These are phyloP conservation scores for Exophiala dermatitidis DNA, from an alignment of 2,329 filamentous ascomycete species.

Conservation along the genomic window DNA sequence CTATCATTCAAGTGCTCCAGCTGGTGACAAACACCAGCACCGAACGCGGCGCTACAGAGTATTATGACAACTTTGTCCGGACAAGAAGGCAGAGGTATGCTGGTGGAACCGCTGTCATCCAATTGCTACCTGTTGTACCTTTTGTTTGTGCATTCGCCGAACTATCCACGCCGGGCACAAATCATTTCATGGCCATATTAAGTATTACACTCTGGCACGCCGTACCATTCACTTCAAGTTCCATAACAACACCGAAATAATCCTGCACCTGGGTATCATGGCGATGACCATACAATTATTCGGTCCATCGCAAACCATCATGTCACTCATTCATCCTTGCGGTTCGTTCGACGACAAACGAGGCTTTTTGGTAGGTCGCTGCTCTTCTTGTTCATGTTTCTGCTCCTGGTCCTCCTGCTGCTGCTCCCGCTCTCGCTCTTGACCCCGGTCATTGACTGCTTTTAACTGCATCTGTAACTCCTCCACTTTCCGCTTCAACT, in stretches of 20 bases:
- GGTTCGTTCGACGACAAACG: conserved; percentile 17
- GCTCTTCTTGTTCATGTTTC: conserved; percentile 7
- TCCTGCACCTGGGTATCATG: conserved; percentile 21
- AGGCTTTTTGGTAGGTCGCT: conserved; percentile 21
- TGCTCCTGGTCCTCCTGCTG: background rate
- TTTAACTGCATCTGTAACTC: conserved; percentile 58
- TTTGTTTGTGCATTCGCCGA: too few species aligned
- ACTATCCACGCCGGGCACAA: too few species aligned
- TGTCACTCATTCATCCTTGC: conserved; percentile 3
- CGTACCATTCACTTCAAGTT: background rate
- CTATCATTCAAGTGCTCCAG: too few species aligned
- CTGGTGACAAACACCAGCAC: too few species aligned
- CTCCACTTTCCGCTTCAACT: conserved; percentile 72
- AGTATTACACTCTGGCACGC: conserved; percentile 4
- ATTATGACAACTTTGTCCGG: too few species aligned
- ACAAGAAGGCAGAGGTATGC: too few species aligned
- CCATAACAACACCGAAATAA: conserved; percentile 5
- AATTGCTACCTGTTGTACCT: too few species aligned
- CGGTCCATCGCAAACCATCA: background rate
- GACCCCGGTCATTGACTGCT: conserved; percentile 23
- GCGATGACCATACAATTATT: conserved; percentile 7
- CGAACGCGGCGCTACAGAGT: too few species aligned
- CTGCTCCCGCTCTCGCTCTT: conserved; percentile 4
- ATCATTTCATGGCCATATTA: background rate
- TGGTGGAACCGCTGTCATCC: too few species aligned